Evolutionary conservation across 176 grass and related monocot species (phyloP).

Genomic region (Eragrostis curvula): DNA sequence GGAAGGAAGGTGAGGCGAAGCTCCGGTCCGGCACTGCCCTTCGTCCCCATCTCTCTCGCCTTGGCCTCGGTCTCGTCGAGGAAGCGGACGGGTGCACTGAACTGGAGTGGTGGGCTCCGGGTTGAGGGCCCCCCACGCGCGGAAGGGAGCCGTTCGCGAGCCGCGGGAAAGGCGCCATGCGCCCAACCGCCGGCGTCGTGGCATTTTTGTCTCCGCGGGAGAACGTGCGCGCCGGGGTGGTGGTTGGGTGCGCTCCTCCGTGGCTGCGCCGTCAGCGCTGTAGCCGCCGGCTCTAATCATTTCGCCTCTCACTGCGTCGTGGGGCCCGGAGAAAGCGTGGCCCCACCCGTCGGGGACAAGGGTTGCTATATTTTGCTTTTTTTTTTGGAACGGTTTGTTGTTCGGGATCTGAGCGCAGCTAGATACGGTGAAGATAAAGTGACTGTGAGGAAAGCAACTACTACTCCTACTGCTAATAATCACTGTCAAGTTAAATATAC

Average conservation of each 20-base stretch:
- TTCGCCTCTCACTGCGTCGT: neutral
- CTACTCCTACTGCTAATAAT: too few relatives aligned
- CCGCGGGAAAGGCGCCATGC: neutral
- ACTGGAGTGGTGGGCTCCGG: constrained; percentile 10
- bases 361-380: too few relatives aligned
- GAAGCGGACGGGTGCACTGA: constrained; percentile 34
- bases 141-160: too few relatives aligned
- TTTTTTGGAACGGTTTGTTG: neutral
- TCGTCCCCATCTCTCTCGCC: neutral
- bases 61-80: constrained; percentile 14
- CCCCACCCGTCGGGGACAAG: neutral
- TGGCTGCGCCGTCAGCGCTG: constrained; percentile 18
- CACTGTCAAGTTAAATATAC: too few relatives aligned
- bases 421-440: neutral
- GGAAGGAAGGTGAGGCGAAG: constrained; percentile 38
- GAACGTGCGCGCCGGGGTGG: neutral
- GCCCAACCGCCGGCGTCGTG: constrained; percentile 15
- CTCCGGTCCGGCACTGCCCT: neutral
- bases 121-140: neutral
- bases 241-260: neutral
- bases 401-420: neutral
- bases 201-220: constrained; percentile 5
- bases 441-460: too few relatives aligned
- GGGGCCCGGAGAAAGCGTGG: neutral
- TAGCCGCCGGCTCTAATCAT: neutral